These are phyloP conservation scores for Saccharomyces jurei DNA, from an alignment of 805 yeast species.

Conservation along the genomic window DNA sequence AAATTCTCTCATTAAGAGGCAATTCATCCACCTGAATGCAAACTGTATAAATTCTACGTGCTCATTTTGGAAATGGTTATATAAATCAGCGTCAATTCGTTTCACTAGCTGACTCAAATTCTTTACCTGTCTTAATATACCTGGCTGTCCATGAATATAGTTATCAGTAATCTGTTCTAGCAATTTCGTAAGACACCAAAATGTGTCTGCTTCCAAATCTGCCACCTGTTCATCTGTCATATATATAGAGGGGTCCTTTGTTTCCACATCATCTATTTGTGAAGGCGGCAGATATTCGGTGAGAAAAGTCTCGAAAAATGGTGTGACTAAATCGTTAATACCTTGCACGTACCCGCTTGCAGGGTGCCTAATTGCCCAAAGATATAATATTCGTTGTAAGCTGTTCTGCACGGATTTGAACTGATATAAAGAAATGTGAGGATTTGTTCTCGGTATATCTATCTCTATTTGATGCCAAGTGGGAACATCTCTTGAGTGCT, in stretches of 20 bases:
- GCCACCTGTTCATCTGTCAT: conserved; percentile 54
- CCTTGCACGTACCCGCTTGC: conserved; percentile 98
- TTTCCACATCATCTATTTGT: conserved; percentile 41
- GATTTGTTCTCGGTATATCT: conserved; percentile 92
- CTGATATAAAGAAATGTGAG: conserved; percentile 66
- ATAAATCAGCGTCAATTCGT: conserved; percentile 69
- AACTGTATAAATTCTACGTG: conserved; percentile 93
- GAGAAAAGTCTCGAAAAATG: conserved; percentile 82
- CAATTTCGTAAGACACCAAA: conserved; percentile 89
- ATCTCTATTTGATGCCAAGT: conserved; percentile 95
- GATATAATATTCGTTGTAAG: conserved; percentile 69
- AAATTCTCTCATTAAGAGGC: conserved; percentile 89
- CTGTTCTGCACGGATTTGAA: conserved; percentile 65
- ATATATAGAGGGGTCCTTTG: conserved; percentile 49
- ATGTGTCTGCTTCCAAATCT: conserved; percentile 87
- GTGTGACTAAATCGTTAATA: conserved; percentile 87
- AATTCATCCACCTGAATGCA: conserved; percentile 98
- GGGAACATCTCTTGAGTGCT: conserved; percentile 55
- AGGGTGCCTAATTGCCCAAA: conserved; percentile 96
- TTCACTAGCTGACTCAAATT: conserved; percentile 70
- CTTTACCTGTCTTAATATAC: conserved; percentile 82
- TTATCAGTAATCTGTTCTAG: conserved; percentile 94
- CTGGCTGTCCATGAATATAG: conserved; percentile 97
- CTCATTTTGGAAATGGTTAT: conserved; percentile 67
- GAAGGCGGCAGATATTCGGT: conserved; percentile 47